Base-by-base conservation (phyloP, 73 alveolate genomes). In the Blepharisma stoltei region DNA sequence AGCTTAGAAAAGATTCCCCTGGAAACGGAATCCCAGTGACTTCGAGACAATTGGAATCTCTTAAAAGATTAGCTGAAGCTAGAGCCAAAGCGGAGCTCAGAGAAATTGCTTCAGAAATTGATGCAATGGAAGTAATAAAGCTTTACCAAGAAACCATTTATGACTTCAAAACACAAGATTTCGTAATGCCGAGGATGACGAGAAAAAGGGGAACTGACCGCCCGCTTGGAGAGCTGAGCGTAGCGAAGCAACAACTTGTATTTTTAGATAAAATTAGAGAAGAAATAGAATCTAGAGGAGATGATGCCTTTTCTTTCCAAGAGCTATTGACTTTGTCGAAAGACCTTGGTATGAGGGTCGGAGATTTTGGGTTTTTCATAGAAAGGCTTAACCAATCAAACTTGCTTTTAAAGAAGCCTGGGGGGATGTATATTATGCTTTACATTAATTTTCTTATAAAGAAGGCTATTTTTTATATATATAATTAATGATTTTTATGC, bases 51-150 rank as follows among this genome's bases (percentile, higher is more conserved):
- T 81, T 93, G 48, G 98, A 93, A 69, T 90, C 96, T 4, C 70
- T 93, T 7, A 90, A 87, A 52, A 84, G 98, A 75, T 77, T 93
- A 53, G 55, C 92, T 25, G 68, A 93, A 66, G 96, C 96, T 0
- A 88, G 95, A 55, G 96, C 98, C 6, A 93, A 93, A 82, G 67
- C 91, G 8, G 94, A 86, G 60, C 54, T 84, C 6, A 83, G 96
- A 75, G 53, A 70, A 37, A 41, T 71, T 9, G 98, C 89, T 0
- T 83, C 94, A 5, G 78, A 82, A 55, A 89, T 89, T 14, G 98
- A 93, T 84, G 98, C 98, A 4, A 52, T 84, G 45, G 93, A 88
- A 70, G 88, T 89, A 6, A 92, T 90, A 45, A 90, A 85, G 69
- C 60, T 90, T 21, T 83, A 89, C 37, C 89, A 90, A 81, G 98